Percentiles rank a stretch among this genome's conserved stretches.
Evolutionary conservation across 805 yeast genomes (phyloP).

Genomic region (Kodamaea restingae): DNA sequence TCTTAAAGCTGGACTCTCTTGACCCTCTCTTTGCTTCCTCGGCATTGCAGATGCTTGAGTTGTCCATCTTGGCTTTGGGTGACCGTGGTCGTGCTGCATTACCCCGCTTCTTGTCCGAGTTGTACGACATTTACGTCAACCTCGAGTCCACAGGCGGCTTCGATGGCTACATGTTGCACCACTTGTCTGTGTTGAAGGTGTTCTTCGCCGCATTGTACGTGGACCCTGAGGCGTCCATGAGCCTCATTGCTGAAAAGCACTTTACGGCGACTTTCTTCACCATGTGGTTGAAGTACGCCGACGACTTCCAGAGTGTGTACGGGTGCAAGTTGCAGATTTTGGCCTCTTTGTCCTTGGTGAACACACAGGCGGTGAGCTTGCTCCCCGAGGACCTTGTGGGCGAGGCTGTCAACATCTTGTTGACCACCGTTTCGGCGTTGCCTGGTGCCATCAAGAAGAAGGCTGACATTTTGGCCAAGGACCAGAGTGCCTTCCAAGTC

Average conservation of each 20-base stretch:
- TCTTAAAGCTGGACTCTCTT: conserved; percentile 29
- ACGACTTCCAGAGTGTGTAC: conserved; percentile 48
- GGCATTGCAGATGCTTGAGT: conserved; percentile 34
- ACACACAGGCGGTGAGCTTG: conserved; percentile 24
- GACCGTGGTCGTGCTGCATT: conserved; percentile 27
- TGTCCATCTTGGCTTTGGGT: conserved; percentile 17
- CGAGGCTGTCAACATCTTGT: conserved; percentile 37
- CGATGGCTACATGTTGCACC: conserved; percentile 43
- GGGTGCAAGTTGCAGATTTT: conserved; percentile 53
- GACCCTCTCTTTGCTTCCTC: conserved; percentile 40
- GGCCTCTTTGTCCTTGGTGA: conserved; percentile 40
- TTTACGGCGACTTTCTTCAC: conserved; percentile 38
- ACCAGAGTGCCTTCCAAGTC: conserved; percentile 28
- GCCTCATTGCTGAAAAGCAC: conserved; percentile 34
- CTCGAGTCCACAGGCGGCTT: conserved; percentile 38
- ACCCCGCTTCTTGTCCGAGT: conserved; percentile 26
- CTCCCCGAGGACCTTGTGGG: conserved; percentile 33
- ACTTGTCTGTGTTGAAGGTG: conserved; percentile 40
- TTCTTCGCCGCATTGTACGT: conserved; percentile 39
- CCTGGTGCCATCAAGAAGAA: conserved; percentile 49
- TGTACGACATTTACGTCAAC: conserved; percentile 31
- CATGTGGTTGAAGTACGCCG: conserved; percentile 47
- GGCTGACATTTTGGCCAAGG: conserved; percentile 41
- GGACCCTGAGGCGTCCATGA: conserved; percentile 35
- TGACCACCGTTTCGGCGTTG: conserved; percentile 39